Evolutionary conservation across 2,329 filamentous ascomycete species (phyloP), one percentile per base, ranked within the genome.

Genomic region (Colletotrichum chrysophilum): DNA sequence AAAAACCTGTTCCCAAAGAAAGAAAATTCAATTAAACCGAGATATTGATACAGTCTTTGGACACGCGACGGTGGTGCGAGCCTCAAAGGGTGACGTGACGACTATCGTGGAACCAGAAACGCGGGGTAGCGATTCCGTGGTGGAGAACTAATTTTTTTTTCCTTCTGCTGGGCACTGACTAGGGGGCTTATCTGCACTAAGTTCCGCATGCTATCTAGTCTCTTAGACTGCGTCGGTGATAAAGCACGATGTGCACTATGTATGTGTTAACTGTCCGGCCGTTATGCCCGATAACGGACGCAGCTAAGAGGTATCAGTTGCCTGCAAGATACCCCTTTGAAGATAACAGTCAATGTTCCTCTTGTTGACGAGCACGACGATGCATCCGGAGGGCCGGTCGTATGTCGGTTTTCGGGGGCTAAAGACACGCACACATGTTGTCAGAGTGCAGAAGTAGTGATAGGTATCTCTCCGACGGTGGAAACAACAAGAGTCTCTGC

Each of bases 351-450:
- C 21, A 56, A 26, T 28, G n/a, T 36, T 67, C 18, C 28, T n/a
- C 9, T 36, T 0, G 26, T 1, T 1, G 43, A 52, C 43, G n/a
- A 52, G n/a, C 10, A 21, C 14, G 14, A 67, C 18, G 30, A 36
- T 26, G 43, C 43, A 55, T 56, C 65, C 48, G 52, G 32, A 28
- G 26, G 32, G 66, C 56, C 67, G 67, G 67, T 43, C 16, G 34
- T 61, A 62, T 52, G 66, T 70, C 66, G 66, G 66, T 70, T 62
- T 68, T 70, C 56, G 55, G 55, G 66, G 56, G 56, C 66, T 16
- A 52, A 24, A 68, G 13, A 38, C n/a, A 58, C 14, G 16, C 66
- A 68, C 14, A 52, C 48, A 58, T 60, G 66, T n/a, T 68, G 52
- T 43, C 66, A 60, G 30, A 68, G 30, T 34, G 48, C 52, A 60